These are phyloP conservation scores for Chenopodium berlandieri DNA, from an alignment of 148 eudicot genomes.

Conservation along the genomic window DNA sequence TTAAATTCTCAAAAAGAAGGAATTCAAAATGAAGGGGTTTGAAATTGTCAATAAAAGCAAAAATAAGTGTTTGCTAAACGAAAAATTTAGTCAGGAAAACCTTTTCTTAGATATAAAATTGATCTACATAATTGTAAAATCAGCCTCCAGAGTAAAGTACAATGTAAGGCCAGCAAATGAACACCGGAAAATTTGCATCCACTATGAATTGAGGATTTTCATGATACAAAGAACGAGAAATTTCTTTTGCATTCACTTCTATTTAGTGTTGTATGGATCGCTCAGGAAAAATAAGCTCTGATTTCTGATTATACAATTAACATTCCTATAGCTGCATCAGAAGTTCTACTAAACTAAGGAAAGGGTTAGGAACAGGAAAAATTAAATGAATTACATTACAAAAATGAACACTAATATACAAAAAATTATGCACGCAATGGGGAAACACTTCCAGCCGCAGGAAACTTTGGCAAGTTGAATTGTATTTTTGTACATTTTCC, in stretches of 20 bases:
- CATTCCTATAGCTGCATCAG: conserved; percentile 27
- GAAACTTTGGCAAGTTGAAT: conserved; percentile 9
- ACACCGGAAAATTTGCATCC: neutral
- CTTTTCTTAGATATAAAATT: too few species aligned
- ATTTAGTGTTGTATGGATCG: neutral
- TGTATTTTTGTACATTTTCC: conserved; percentile 28
- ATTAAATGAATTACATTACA: conserved; percentile 43
- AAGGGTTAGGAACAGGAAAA: conserved; percentile 20
- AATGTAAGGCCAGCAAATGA: too few species aligned
- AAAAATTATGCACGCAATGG: conserved; percentile 24
- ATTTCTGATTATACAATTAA: conserved; percentile 29
- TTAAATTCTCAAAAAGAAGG: too few species aligned
- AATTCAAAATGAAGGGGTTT: too few species aligned
- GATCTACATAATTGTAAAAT: too few species aligned
- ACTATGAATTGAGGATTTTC: neutral
- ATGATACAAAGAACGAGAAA: neutral
- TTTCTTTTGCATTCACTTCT: conserved; percentile 4
- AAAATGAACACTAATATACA: conserved; percentile 43
- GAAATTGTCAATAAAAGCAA: too few species aligned
- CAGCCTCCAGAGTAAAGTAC: too few species aligned
- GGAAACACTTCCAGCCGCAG: conserved; percentile 21
- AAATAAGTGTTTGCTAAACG: too few species aligned
- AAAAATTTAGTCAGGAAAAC: too few species aligned
- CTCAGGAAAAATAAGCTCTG: conserved; percentile 7
- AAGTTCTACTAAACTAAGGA: conserved; percentile 12